phyloP scores from a whole-genome alignment of 805 yeast species.

The Candida ovalis region DNA sequence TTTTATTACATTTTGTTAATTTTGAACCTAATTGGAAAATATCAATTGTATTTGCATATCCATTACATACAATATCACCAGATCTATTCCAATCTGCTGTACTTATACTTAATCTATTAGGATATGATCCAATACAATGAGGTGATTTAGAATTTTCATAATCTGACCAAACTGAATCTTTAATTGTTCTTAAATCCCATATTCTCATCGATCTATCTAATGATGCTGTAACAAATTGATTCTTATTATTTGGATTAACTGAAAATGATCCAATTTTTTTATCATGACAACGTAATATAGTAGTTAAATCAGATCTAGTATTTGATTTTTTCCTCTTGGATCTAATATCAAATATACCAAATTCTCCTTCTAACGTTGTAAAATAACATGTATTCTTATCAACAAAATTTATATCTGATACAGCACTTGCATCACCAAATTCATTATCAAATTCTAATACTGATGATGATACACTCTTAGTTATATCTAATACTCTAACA shows the following conservation, averaged over 20 bases:
- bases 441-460: constrained; percentile 52
- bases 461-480: constrained; percentile 56
- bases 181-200: constrained; percentile 75
- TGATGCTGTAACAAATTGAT: constrained; percentile 83
- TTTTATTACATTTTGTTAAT: constrained; percentile 19
- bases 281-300: constrained; percentile 65
- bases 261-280: constrained; percentile 91
- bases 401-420: constrained; percentile 68
- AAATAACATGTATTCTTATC: constrained; percentile 59
- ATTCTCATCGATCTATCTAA: constrained; percentile 78
- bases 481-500: constrained; percentile 66
- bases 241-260: constrained; percentile 61
- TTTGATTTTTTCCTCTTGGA: constrained; percentile 13
- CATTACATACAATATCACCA: constrained; percentile 79
- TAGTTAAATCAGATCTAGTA: constrained; percentile 8
- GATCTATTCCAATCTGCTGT: constrained; percentile 78
- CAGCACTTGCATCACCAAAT: constrained; percentile 56
- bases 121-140: constrained; percentile 54
- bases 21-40: constrained; percentile 53
- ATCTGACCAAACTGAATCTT: constrained; percentile 53
- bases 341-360: constrained; percentile 71
- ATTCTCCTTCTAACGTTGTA: constrained; percentile 78
- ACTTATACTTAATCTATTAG: constrained; percentile 76
- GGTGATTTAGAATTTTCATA: constrained; percentile 46
- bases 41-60: constrained; percentile 83